Evolutionary conservation across 1,139 yeast genomes (phyloP), one percentile per base, ranked within the genome.

Genomic region (Kodamaea sp.): DNA sequence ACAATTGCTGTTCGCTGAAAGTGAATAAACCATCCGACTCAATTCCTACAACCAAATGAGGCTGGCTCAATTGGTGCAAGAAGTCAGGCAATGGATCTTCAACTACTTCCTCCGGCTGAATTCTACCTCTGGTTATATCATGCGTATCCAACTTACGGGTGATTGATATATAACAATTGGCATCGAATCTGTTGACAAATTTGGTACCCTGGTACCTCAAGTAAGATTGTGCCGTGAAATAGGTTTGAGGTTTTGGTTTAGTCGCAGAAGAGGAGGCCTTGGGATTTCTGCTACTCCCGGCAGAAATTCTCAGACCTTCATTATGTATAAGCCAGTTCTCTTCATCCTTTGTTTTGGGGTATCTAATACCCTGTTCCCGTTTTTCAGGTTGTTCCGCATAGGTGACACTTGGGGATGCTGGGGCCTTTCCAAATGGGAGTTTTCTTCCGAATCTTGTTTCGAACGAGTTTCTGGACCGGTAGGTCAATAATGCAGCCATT

Each of bases 81-180:
- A 53, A 65, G 3, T 41, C 53, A 3, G 73, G 73, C 29, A 70
- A 58, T 4, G 73, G 47, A 38, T 78, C 83, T 24, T 53, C 63
- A n/a, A 45, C 38, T 6, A 41, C 30, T 20, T 43, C 50, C 2
- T 51, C 52, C 1, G 49, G 31, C 13, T 43, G 43, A 1, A 76
- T 70, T 39, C 94, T 72, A 34, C 84, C 94, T 42, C 98, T 73
- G 0, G 95, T 81, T 29, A 92, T 79, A 58, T 92, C 98, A 57
- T 92, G 97, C 1, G 97, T 89, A 52, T 92, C 98, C 29, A 92
- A 69, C 57, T 92, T 92, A 51, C 97, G 75, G 2, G 97, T 86
- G 38, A 92, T 87, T 18, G 97, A 78, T 37, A 92, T 89, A 60
- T 92, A 92, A 63, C 98, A 92, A 56, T 92, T 92, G 15, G 98